Base-by-base conservation (phyloP, 352 stramenopile genomes). In the Phytophthora cajani region DNA sequence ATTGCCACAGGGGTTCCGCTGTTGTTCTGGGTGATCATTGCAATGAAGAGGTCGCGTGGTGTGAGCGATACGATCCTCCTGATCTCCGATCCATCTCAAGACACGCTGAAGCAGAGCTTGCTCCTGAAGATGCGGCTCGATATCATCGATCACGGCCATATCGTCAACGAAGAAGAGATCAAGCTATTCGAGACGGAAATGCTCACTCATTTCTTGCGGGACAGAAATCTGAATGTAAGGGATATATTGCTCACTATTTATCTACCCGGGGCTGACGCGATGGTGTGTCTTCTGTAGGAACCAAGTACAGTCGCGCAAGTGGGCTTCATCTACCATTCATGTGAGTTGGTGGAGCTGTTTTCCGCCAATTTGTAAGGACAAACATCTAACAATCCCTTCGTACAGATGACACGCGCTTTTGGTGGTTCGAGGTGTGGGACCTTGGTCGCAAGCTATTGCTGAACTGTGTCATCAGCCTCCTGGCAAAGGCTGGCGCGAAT, bases 341-440 rank as follows among this genome's bases (percentile, higher is more conserved):
- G 86, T 92, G 66, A 21, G 82, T 78, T 3, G 14, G 47, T 36
- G n/a, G n/a, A 17, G 3, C 17, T 19, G 12, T 25, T 17, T 50
- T 42, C 8, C 21, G 53, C 27, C 3, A 52, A 23, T 0, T 25
- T 8, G 42, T 53, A 19, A 30, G 8, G 2, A 38, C 32, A 12
- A 12, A 12, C 12, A 14, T 54, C 19, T 25, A 46, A 46, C 40
- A 2, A 7, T 19, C 12, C 1, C 0, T 30, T n/a, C 58, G 5
- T 11, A 32, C 21, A 93, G 86, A 94, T 64, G 71, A 75, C 33
- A 72, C 75, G 2, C 19, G 66, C 5, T 94, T 91, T 55, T 94
- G 84, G 86, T 94, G 82, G 81, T 94, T 91, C 51, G 84, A 92
- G 69, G 85, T 94, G 2, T 90, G 84, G 77, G 84, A 94, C 27